A percentile compares a stretch with the other conserved stretches of the same genome.
phyloP scores from a whole-genome alignment of 108 stramenopile genomes.

The Cylindrotheca fusiformis region DNA sequence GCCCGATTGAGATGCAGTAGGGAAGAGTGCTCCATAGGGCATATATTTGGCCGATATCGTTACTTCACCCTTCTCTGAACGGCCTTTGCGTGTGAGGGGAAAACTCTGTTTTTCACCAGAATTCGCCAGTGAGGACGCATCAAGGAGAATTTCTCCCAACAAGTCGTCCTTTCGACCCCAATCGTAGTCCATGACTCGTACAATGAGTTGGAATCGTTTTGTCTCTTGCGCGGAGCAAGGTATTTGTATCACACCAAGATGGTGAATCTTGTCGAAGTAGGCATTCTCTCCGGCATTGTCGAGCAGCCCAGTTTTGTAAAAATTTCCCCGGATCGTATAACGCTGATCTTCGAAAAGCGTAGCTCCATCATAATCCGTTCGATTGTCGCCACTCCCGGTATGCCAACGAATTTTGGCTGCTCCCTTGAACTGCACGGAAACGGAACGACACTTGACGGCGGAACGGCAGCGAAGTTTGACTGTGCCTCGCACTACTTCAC shows the following conservation, averaged over 20 bases:
- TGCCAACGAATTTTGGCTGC: conserved; percentile 18
- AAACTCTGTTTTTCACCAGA: conserved; percentile 7
- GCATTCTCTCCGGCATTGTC: conserved; percentile 31
- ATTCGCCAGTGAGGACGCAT: conserved; percentile 14
- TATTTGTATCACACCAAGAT: conserved; percentile 29
- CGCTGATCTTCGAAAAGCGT: conserved; percentile 14
- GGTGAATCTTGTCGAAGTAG: conserved; percentile 11
- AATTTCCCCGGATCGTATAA: conserved; percentile 23
- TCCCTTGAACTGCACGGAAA: conserved; percentile 4
- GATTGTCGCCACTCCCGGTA: conserved; percentile 27
- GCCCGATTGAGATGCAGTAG: neutral
- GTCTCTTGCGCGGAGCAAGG: conserved; percentile 29
- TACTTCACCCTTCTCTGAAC: conserved; percentile 7
- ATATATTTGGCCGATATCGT: conserved; percentile 19
- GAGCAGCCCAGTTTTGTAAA: conserved; percentile 17
- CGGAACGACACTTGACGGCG: conserved; percentile 2
- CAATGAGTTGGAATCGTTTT: conserved; percentile 14
- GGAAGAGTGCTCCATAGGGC: conserved; percentile 10
- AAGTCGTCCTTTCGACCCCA: conserved; percentile 38
- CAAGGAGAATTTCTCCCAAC: conserved; percentile 34
- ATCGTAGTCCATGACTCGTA: conserved; percentile 20
- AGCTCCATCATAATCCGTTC: conserved; percentile 19
- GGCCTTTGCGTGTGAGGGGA: conserved; percentile 20
- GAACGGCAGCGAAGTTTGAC: neutral
- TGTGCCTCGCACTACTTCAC: conserved; percentile 20